Percentiles rank a stretch among this genome's conserved stretches.
These are phyloP conservation scores for Ilyonectria mors-panacis DNA, from an alignment of 2,329 filamentous ascomycete genomes.

Conservation along the genomic window DNA sequence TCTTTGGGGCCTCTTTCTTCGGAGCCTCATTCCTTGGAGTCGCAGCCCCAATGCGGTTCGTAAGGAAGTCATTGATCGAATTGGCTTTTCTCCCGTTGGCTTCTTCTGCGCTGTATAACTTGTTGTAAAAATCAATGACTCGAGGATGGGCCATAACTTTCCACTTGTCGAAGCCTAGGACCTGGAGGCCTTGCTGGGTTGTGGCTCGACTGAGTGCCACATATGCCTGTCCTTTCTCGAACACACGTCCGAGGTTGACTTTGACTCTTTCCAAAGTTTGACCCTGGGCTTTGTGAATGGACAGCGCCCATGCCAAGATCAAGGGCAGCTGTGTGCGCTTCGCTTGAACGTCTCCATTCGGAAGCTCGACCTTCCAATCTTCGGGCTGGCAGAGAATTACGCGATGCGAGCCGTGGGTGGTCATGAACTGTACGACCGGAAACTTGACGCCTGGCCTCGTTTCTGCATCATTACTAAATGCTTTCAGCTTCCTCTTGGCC, in stretches of 20 bases:
- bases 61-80: slow-evolving; percentile 59
- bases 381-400: slow-evolving; percentile 86
- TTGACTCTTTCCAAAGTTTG: slow-evolving; percentile 95
- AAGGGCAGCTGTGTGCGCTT: slow-evolving; percentile 87
- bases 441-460: slow-evolving; percentile 70
- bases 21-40: slow-evolving; percentile 27
- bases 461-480: slow-evolving; percentile 60
- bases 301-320: slow-evolving; percentile 96
- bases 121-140: slow-evolving; percentile 88
- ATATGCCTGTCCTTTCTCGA: slow-evolving; percentile 98
- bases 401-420: slow-evolving; percentile 77
- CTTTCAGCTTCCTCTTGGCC: slow-evolving; percentile 71
- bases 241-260: slow-evolving; percentile 91
- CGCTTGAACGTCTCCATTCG: slow-evolving; percentile 93
- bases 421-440: slow-evolving; percentile 87
- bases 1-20: slow-evolving; percentile 36
- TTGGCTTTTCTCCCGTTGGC: slow-evolving; percentile 52
- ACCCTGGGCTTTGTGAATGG: slow-evolving; percentile 97
- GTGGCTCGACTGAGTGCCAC: slow-evolving; percentile 96
- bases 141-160: slow-evolving; percentile 96
- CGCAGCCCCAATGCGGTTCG: slow-evolving; percentile 51
- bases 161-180: slow-evolving; percentile 86
- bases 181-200: slow-evolving; percentile 87
- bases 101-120: slow-evolving; percentile 81
- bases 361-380: slow-evolving; percentile 97